Evolutionary conservation across 441 rosid species (phyloP).

Genomic region (Croton setiger): DNA sequence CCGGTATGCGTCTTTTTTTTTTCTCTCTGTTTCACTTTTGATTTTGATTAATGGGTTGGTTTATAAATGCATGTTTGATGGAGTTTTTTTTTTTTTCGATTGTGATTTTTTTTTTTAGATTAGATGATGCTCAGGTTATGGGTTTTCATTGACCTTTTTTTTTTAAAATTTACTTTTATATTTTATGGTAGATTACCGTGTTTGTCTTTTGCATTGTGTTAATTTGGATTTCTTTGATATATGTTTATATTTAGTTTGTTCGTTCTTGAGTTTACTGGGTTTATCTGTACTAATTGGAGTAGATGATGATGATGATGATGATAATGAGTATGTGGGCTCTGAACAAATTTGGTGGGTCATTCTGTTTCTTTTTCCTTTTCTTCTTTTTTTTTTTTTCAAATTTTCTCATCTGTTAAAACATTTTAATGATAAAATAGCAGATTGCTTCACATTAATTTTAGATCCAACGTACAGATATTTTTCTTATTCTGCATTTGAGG

Average conservation of each 20-base stretch:
- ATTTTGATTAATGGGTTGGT: conserved; percentile 15
- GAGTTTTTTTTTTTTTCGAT: background rate
- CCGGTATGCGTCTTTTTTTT: conserved; percentile 25
- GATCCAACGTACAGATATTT: conserved; percentile 13
- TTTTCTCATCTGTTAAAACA: background rate
- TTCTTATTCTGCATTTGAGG: conserved; percentile 7
- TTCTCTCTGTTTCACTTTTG: background rate
- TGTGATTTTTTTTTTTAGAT: background rate
- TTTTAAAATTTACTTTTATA: background rate
- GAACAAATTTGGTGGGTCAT: conserved; percentile 14
- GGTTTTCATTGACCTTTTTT: background rate
- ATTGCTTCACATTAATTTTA: background rate
- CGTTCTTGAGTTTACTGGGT: conserved; percentile 4
- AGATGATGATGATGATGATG: conserved; percentile 13
- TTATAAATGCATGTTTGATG: conserved; percentile 26
- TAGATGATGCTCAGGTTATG: background rate
- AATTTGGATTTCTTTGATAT: conserved; percentile 4
- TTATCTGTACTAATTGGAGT: conserved; percentile 7
- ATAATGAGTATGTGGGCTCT: conserved; percentile 3
- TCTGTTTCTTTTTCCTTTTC: conserved; percentile 5
- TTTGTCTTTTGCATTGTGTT: conserved; percentile 8
- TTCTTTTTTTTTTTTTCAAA: background rate
- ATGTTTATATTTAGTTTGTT: background rate
- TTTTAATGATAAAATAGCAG: background rate
- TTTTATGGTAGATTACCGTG: background rate